These are phyloP conservation scores for Hamamelis virginiana DNA, from an alignment of 164 flowering plant species.

Conservation along the genomic window DNA sequence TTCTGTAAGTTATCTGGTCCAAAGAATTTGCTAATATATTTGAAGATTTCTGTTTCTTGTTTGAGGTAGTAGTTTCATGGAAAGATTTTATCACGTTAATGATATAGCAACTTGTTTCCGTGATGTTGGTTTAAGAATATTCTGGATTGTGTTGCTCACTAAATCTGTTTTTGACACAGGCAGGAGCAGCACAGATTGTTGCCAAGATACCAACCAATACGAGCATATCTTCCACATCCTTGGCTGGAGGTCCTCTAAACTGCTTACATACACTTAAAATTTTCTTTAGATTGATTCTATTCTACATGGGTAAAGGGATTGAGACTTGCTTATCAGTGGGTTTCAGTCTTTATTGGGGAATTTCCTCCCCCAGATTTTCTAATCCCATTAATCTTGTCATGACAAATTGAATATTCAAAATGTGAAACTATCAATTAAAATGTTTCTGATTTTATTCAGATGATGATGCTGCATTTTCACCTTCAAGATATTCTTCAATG, in stretches of 20 bases:
- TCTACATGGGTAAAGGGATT: too few species aligned
- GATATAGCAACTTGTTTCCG: background rate
- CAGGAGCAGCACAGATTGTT: constrained; percentile 31
- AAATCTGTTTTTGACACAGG: constrained; percentile 23
- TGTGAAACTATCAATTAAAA: too few species aligned
- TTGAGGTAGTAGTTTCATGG: background rate
- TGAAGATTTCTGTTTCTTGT: background rate
- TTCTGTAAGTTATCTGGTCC: constrained; percentile 39
- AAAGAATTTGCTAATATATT: background rate
- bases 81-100: background rate
- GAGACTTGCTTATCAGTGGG: too few species aligned
- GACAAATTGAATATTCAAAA: too few species aligned
- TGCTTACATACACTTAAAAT: background rate
- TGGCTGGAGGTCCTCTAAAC: constrained; percentile 28
- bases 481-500: constrained; percentile 42
- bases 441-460: constrained; percentile 36
- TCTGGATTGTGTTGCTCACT: background rate
- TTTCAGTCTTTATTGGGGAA: too few species aligned
- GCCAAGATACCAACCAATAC: constrained; percentile 32
- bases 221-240: constrained; percentile 27
- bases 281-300: background rate
- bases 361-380: too few species aligned
- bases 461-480: constrained; percentile 47
- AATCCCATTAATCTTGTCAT: too few species aligned
- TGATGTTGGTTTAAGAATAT: background rate